These are phyloP conservation scores for Cystobasidium onofrii DNA, from an alignment of 768 basidiomycete species.

Conservation along the genomic window DNA sequence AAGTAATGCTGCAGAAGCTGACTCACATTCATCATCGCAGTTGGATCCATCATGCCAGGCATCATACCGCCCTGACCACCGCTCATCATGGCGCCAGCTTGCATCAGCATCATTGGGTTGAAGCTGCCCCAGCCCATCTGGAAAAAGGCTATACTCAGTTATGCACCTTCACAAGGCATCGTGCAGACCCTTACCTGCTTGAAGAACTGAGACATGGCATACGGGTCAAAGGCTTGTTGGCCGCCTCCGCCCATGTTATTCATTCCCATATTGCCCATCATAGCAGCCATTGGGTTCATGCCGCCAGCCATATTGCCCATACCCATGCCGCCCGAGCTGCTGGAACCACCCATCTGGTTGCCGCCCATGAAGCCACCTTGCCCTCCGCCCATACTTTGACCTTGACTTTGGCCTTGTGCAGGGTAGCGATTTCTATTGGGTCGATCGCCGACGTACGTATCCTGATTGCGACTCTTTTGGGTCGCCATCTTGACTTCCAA, in stretches of 20 bases:
- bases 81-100: constrained; percentile 31
- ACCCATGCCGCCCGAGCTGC: constrained; percentile 10
- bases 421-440: constrained; percentile 38
- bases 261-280: constrained; percentile 21
- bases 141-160: constrained; percentile 38
- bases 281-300: no score
- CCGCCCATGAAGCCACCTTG: constrained; percentile 35
- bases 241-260: constrained; percentile 11
- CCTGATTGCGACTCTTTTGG: constrained; percentile 49
- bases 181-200: constrained; percentile 65
- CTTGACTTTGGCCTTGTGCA: constrained; percentile 41
- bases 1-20: not conserved
- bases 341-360: constrained; percentile 27
- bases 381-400: constrained; percentile 35
- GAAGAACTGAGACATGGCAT: constrained; percentile 83
- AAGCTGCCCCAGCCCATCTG: constrained; percentile 42
- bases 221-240: constrained; percentile 65
- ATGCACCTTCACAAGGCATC: constrained; percentile 41
- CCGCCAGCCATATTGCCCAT: constrained; percentile 29
- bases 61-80: constrained; percentile 43
- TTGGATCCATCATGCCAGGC: constrained; percentile 44
- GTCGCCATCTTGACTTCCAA: constrained; percentile 89
- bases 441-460: constrained; percentile 48
- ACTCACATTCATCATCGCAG: constrained; percentile 22
- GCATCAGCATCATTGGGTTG: constrained; percentile 45